Conservation (phyloP, 2,329 filamentous ascomycete genomes). For the Parasarocladium wereldwijsianum region DNA sequence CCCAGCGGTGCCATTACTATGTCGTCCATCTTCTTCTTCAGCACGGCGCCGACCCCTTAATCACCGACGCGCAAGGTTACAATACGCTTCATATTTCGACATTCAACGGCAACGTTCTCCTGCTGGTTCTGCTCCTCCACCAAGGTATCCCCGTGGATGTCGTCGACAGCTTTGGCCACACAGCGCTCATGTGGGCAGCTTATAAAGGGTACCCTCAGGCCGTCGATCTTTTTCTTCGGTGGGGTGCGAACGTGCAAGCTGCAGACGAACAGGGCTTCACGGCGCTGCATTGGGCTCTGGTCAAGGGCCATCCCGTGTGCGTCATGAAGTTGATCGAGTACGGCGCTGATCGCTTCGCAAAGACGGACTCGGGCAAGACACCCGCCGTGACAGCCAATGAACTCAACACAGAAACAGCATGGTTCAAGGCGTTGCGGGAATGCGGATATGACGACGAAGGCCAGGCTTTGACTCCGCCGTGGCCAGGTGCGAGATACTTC, state of each 20-base stretch:
- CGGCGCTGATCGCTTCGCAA: slow-evolving; percentile 81
- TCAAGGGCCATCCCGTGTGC: slow-evolving; percentile 80
- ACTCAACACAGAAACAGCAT: slow-evolving; percentile 72
- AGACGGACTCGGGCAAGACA: slow-evolving; percentile 82
- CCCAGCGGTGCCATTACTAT: slow-evolving; percentile 93
- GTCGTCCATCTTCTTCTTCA: slow-evolving; percentile 85
- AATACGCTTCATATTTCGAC: slow-evolving; percentile 95
- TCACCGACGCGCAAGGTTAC: slow-evolving; percentile 91
- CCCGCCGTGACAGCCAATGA: slow-evolving; percentile 74
- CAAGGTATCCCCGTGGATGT: slow-evolving; percentile 93
- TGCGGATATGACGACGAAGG: slow-evolving; percentile 73
- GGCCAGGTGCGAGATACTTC: slow-evolving; percentile 58
- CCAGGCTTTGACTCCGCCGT: slow-evolving; percentile 51
- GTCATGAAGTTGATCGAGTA: slow-evolving; percentile 93
- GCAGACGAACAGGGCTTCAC: slow-evolving; percentile 88
- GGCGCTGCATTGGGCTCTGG: slow-evolving; percentile 88
- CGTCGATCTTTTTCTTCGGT: slow-evolving; percentile 82
- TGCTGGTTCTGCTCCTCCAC: slow-evolving; percentile 80
- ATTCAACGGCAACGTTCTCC: slow-evolving; percentile 87
- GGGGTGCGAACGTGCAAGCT: slow-evolving; percentile 88
- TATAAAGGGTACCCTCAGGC: slow-evolving; percentile 93
- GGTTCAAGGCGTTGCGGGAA: slow-evolving; percentile 70
- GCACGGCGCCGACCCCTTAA: slow-evolving; percentile 79
- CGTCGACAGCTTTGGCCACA: slow-evolving; percentile 79
- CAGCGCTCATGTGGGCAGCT: slow-evolving; percentile 94